These are phyloP conservation scores for Rhododendron vialii DNA, from an alignment of 148 eudicot genomes.

Conservation along the genomic window DNA sequence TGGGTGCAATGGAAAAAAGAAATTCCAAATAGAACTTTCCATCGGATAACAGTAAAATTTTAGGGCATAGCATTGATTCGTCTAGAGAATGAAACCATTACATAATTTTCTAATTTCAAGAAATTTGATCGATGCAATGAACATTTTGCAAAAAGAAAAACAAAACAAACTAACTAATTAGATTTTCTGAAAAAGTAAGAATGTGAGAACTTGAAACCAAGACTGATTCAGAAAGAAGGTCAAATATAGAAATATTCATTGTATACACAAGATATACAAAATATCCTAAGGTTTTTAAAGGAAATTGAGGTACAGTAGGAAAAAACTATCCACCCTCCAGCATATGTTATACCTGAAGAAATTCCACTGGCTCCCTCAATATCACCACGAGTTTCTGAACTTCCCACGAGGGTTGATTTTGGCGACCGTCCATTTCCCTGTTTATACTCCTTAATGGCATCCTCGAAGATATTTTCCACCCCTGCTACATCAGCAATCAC, in stretches of 20 bases:
- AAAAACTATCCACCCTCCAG: constrained; percentile 2
- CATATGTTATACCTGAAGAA: constrained; percentile 15
- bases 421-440: constrained; percentile 3
- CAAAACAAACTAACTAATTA: not conserved
- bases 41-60: not conserved
- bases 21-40: not conserved
- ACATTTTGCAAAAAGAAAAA: not conserved
- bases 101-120: not conserved
- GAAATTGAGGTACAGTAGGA: not conserved
- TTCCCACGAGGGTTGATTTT: constrained; percentile 5
- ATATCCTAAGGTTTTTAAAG: not conserved
- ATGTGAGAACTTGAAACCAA: not conserved
- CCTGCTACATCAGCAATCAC: constrained; percentile 42
- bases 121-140: not conserved
- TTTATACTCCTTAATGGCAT: constrained; percentile 2
- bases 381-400: constrained; percentile 2
- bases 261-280: not conserved
- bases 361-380: constrained; percentile 10
- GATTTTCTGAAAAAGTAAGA: not conserved
- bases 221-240: not conserved
- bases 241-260: not conserved
- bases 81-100: not conserved
- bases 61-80: not conserved
- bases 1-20: not conserved
- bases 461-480: constrained; percentile 23